Conservation (phyloP, 192 early-diverging fungal genomes). For the Entrophospora sp. region DNA sequence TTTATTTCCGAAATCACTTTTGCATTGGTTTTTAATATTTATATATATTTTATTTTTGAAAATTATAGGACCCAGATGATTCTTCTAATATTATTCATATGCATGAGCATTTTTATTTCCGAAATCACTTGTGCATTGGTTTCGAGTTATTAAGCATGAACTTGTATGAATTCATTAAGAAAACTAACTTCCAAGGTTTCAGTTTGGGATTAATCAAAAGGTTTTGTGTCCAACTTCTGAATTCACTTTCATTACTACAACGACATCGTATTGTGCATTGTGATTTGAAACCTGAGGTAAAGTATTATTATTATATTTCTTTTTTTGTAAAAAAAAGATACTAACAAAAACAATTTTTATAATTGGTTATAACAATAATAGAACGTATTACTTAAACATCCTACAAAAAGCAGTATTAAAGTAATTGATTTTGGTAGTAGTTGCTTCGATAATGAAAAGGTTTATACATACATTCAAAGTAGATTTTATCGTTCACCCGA, state of each 20-base stretch:
- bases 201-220: conserved; percentile 61
- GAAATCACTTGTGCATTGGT: conserved; percentile 91
- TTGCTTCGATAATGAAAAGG: conserved; percentile 85
- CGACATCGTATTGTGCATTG: conserved; percentile 83
- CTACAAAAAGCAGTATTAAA: conserved; percentile 73
- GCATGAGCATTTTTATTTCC: conserved; percentile 87
- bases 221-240: conserved; percentile 78
- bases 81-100: conserved; percentile 79
- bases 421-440: conserved; percentile 98
- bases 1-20: conserved; percentile 90
- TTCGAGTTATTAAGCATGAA: conserved; percentile 92
- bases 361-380: too few species aligned
- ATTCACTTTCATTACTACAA: conserved; percentile 66
- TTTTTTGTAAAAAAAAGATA: too few species aligned
- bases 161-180: conserved; percentile 95
- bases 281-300: conserved; percentile 94
- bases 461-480: conserved; percentile 97
- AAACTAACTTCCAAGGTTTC: conserved; percentile 83
- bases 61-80: conserved; percentile 65
- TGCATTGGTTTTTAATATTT: conserved; percentile 76
- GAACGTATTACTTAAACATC: conserved; percentile 78
- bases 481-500: conserved; percentile 97
- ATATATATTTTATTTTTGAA: not conserved
- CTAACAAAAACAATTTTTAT: too few species aligned
- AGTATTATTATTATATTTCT: too few species aligned